Percentiles rank a stretch among this genome's conserved stretches.
Evolutionary conservation across 1,284 basidiomycete species (phyloP).

Genomic region (Ganoderma leucocontextum): DNA sequence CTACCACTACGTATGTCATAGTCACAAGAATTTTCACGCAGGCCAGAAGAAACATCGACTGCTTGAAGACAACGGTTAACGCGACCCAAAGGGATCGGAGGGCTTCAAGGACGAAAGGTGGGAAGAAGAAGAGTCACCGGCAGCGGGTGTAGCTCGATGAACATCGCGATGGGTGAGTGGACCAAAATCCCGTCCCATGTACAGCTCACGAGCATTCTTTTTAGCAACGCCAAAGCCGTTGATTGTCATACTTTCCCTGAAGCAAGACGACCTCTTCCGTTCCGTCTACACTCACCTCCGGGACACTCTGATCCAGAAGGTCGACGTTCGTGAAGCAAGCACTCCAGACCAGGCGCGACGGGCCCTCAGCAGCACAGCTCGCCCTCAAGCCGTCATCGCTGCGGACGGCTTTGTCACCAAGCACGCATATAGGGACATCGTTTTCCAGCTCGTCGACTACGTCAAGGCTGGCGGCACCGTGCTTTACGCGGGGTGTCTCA

Average conservation of each 20-base stretch:
- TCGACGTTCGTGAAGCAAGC: neutral
- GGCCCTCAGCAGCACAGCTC: slow-evolving; percentile 11
- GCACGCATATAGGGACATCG: slow-evolving; percentile 18
- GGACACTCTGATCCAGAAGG: neutral
- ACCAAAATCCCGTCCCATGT: too few species aligned
- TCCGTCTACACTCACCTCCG: neutral
- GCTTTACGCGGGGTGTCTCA: slow-evolving; percentile 27
- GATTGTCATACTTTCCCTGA: neutral
- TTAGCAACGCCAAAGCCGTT: neutral
- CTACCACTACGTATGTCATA: too few species aligned
- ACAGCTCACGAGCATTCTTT: too few species aligned
- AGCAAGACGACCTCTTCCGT: neutral
- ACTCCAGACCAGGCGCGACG: slow-evolving; percentile 8
- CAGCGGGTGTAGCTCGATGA: too few species aligned
- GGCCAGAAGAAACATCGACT: too few species aligned
- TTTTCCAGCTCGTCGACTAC: slow-evolving; percentile 24
- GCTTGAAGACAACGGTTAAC: too few species aligned
- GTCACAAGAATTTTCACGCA: too few species aligned
- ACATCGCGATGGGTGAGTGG: too few species aligned
- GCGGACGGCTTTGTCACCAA: slow-evolving; percentile 11
- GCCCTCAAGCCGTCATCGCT: slow-evolving; percentile 18
- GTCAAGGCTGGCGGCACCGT: slow-evolving; percentile 24
- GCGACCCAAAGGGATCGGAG: too few species aligned
- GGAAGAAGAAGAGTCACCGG: too few species aligned
- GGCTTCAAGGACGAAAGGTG: too few species aligned